Percentiles rank a stretch among this genome's conserved stretches.
Conservation (phyloP, 441 rosid species). For the Gossypium trilobum region DNA sequence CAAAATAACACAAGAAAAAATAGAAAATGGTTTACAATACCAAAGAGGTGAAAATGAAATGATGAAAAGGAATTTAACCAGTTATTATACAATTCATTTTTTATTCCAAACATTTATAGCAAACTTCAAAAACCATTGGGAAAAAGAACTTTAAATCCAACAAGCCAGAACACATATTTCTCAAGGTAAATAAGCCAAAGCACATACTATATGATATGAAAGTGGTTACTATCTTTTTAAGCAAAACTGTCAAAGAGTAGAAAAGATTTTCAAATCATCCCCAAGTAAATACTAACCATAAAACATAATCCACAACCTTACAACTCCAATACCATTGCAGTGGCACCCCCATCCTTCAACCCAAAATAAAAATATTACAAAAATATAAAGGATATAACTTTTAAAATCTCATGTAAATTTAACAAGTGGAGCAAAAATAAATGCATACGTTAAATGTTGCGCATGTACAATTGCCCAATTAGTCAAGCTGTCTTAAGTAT, state of each 20-base stretch:
- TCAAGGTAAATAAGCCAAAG: background rate
- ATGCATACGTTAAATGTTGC: background rate
- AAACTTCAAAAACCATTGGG: background rate
- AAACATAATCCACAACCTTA: background rate
- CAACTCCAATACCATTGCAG: background rate
- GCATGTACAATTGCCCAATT: background rate
- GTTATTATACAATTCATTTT: background rate
- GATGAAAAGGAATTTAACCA: background rate
- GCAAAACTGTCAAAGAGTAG: background rate
- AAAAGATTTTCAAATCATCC: background rate
- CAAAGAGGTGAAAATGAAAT: background rate
- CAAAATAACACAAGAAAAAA: slow-evolving; percentile 9
- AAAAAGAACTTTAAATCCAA: background rate
- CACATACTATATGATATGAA: background rate
- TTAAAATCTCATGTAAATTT: background rate
- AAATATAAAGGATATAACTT: background rate
- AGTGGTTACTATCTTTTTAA: background rate
- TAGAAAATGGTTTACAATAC: background rate
- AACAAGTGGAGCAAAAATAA: background rate
- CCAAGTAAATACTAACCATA: background rate
- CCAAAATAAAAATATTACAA: slow-evolving; percentile 1
- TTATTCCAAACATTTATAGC: background rate
- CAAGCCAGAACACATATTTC: background rate
- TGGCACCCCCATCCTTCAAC: background rate
- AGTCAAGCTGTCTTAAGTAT: background rate